Evolutionary conservation across 108 stramenopile species (phyloP), one percentile per base, ranked within the genome.

Genomic region (Poteriospumella lacustris): DNA sequence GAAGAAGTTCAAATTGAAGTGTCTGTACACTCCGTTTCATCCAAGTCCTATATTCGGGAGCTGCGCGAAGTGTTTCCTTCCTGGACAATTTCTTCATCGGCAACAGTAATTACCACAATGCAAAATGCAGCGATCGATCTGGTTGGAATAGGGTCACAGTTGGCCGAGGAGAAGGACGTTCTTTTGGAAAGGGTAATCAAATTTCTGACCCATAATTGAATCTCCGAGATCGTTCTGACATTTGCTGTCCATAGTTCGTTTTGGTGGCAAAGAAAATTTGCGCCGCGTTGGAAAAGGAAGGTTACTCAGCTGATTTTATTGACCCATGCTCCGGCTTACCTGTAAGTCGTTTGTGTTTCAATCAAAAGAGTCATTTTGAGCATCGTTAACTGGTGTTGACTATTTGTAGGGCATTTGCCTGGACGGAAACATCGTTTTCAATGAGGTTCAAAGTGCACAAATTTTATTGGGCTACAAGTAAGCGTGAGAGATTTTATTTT

Each of bases 291-390:
- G 3, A 15, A 15, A 33, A 15, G 15, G 9, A 29, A 52, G 36
- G 36, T 2, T 24, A 39, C 59, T 87, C 83, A 83, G 80, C 80
- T 43, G 97, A 97, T 80, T 97, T 87, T 80, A 97, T 97, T 79
- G 97, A 97, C 89, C 97, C 97, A 1, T 97, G 97, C 77, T 93
- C 92, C 5, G 97, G 97, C 9, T 82, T 97, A 47, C 95, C 97
- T 39, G 94, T 95, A 92, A 84, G 91, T 39, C 87, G 89, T 29
- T 80, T n/a, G n/a, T n/a, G n/a, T n/a, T n/a, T n/a, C n/a, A n/a
- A 80, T 64, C 81, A 84, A 52, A 86, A 78, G 24, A 44, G 24
- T 9, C 72, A 31, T 0, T 34, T 44, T 31, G 26, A 75, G 15
- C 15, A 19, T 39, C 36, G 12, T 36, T 19, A 39, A 40, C 36